Evolutionary conservation across 2,329 filamentous ascomycete species (phyloP), one percentile per base, ranked within the genome.

Genomic region (Calycina herbarum): DNA sequence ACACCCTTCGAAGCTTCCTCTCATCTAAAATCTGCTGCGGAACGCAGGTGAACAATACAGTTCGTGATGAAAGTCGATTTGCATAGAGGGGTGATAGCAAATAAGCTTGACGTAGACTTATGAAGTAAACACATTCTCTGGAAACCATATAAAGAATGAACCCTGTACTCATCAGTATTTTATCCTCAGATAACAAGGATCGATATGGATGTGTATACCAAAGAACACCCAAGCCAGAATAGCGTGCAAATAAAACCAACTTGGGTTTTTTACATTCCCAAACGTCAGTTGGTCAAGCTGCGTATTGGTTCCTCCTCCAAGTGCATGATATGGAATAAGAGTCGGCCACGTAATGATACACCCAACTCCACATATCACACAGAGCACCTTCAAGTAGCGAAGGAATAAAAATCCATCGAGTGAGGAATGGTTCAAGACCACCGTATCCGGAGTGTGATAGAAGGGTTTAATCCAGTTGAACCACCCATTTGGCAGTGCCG

Each of bases 41-140:
- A n/a, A 89, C 86, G 1, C 86, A 84, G 1, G 87, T 86, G 75
- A 89, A 90, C 4, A 91, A 80, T 1, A 91, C 87, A 1, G 87
- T 90, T 42, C 86, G 84, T 5, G 87, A 89, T 5, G 88, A 90
- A 29, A 90, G 80, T 31, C 87, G 85, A 69, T 82, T 85, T 56
- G 87, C 83, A 73, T 89, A 89, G 33, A 86, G 78, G n/a, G 87
- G 87, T 4, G 87, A 87, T 64, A 89, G 79, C 33, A 88, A 82
- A 76, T 89, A 90, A 0, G 88, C 88, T 77, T 91, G 88, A 64
- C 88, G 85, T 63, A 91, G 75, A 68, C 89, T 89, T 77, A 90
- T 88, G 72, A 86, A 89, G 80, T 84, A 91, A 62, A 91, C 83
- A 71, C 82, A 83, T 76, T 91, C 88, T 60, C 88, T 81, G 20